Percentiles rank a stretch among this genome's conserved stretches.
Evolutionary conservation across 176 grass and related monocot species (phyloP).

Genomic region (Carex littledalei): DNA sequence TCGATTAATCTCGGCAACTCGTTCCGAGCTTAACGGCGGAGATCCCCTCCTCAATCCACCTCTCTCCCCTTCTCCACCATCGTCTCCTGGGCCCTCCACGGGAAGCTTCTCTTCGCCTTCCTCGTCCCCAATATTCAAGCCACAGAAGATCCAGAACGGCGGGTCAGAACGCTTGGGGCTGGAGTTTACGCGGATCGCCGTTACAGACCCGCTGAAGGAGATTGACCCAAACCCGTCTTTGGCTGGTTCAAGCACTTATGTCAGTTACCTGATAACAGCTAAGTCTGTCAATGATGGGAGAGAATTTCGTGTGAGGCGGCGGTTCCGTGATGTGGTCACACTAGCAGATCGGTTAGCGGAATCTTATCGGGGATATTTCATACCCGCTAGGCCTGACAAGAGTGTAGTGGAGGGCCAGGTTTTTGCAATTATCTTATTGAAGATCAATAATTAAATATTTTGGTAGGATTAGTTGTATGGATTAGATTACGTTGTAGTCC

Average conservation of each 20-base stretch:
- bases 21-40: slow-evolving; percentile 31
- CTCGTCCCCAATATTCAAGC: slow-evolving; percentile 23
- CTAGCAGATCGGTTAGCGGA: slow-evolving; percentile 53
- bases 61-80: slow-evolving; percentile 31
- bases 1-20: slow-evolving; percentile 26
- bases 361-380: slow-evolving; percentile 61
- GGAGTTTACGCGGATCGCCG: slow-evolving; percentile 49
- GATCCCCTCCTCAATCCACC: slow-evolving; percentile 67
- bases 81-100: not conserved
- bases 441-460: not conserved
- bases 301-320: slow-evolving; percentile 61
- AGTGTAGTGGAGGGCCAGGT: slow-evolving; percentile 84
- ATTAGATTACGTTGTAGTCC: not conserved
- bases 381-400: slow-evolving; percentile 61
- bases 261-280: slow-evolving; percentile 74
- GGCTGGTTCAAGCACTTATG: slow-evolving; percentile 59
- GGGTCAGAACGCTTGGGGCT: slow-evolving; percentile 23
- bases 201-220: slow-evolving; percentile 80
- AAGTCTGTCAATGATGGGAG: slow-evolving; percentile 28
- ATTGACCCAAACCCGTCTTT: slow-evolving; percentile 29
- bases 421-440: not conserved
- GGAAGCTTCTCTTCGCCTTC: slow-evolving; percentile 10
- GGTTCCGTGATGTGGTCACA: slow-evolving; percentile 78
- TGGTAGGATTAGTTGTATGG: not conserved
- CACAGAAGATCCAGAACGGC: slow-evolving; percentile 9